Evolutionary conservation across 495 filamentous ascomycete genomes (phyloP).

Genomic region (Neurospora pannonica): DNA sequence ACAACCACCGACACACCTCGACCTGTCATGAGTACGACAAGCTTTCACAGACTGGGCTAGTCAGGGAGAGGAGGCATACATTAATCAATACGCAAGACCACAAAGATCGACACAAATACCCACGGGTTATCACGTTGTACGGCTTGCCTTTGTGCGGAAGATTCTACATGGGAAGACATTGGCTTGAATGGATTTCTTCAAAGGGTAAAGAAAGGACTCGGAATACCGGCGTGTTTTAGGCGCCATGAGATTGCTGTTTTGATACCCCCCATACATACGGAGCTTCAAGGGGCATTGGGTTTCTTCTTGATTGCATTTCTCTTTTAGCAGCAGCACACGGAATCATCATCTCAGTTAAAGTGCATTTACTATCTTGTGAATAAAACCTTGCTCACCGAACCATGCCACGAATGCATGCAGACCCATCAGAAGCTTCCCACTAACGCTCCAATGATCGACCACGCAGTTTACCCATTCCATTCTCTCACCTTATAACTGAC

Average conservation of each 20-base stretch:
- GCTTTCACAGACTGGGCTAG: not conserved
- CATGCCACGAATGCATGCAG: not conserved
- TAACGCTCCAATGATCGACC: not conserved
- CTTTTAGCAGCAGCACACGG: not conserved
- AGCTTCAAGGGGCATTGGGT: not conserved
- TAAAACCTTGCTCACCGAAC: not conserved
- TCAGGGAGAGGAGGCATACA: not conserved
- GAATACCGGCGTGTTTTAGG: not conserved
- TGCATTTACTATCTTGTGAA: not conserved
- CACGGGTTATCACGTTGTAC: not conserved
- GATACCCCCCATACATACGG: not conserved
- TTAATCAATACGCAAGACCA: not conserved
- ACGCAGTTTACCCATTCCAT: not conserved
- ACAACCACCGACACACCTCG: constrained; percentile 31
- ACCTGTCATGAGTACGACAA: constrained; percentile 10
- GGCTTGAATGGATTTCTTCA: not conserved
- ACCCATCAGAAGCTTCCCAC: not conserved
- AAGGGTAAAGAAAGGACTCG: not conserved
- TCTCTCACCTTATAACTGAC: not conserved
- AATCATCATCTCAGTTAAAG: not conserved
- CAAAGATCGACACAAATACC: not conserved
- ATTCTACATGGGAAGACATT: not conserved
- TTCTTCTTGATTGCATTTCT: not conserved
- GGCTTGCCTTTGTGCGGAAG: not conserved
- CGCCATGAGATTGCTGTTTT: not conserved